Percentiles rank a stretch among this genome's conserved stretches.
Evolutionary conservation across 2,329 filamentous ascomycete species (phyloP).

Genomic region (Dryadomyces quercivorus): DNA sequence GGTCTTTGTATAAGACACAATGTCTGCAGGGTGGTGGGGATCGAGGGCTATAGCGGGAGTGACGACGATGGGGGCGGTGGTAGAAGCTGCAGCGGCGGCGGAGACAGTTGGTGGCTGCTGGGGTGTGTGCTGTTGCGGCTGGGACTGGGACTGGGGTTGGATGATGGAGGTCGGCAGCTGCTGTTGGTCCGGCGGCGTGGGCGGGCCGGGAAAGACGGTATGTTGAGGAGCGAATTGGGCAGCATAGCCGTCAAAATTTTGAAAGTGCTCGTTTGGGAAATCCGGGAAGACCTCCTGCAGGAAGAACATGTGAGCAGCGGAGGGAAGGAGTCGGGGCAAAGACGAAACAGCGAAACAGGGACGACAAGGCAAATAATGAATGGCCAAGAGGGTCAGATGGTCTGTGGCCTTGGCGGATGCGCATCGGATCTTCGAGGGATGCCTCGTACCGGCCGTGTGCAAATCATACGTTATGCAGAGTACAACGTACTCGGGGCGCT

Average conservation of each 20-base stretch:
- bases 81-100: conserved; percentile 5
- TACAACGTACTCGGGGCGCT: not conserved
- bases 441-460: not conserved
- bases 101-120: conserved; percentile 15
- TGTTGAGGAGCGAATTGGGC: conserved; percentile 26
- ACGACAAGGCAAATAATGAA: too few relatives aligned
- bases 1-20: conserved; percentile 23
- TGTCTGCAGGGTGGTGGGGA: conserved; percentile 17
- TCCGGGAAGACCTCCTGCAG: conserved; percentile 37
- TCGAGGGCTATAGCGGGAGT: conserved; percentile 9
- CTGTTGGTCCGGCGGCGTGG: conserved; percentile 37
- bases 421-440: too few relatives aligned
- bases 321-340: too few relatives aligned
- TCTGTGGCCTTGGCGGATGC: not conserved
- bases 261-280: conserved; percentile 35
- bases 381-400: too few relatives aligned
- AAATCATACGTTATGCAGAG: not conserved
- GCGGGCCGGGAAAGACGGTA: conserved; percentile 30
- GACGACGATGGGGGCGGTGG: not conserved
- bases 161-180: conserved; percentile 14
- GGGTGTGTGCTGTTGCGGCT: conserved; percentile 16
- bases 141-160: conserved; percentile 11
- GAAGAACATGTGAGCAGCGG: conserved; percentile 13
- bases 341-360: not conserved
- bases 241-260: conserved; percentile 32